Base-by-base conservation (phyloP, 2,329 filamentous ascomycete species). In the Canariomyces notabilis region DNA sequence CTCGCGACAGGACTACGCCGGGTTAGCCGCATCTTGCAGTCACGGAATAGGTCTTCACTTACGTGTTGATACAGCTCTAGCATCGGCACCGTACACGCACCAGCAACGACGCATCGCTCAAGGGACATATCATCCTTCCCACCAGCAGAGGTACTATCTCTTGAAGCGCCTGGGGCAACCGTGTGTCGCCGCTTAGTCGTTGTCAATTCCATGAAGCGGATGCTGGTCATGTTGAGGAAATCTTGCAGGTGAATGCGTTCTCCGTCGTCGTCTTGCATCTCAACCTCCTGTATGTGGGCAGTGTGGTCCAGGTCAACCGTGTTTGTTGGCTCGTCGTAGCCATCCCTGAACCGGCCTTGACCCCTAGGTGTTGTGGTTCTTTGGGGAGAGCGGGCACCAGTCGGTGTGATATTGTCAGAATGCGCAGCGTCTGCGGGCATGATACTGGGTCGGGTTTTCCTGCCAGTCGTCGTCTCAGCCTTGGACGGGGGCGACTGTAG, bases 131-230 rank as follows among this genome's bases (percentile, higher is more conserved):
- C 74, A 21, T 80, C 76, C 49, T 72, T 67, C 6, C 59, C 67
- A 31, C 67, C 68, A 5, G 62, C 58, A 5, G 66, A 56, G 6
- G 66, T 60, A 18, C 69, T 69, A 35, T 75, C 69, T 41, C 68
- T 70, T 16, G 72, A 61, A 11, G 65, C 59, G 43, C 71, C 64
- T 12, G 82, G 82, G 2, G 79, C 85, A 37, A 85, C 82, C 0
- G 91, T 97, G 58, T 94, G 86, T 45, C 93, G 79, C 55, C 91
- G 77, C 64, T 97, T 97, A 1, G 90, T 96, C 0, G 91, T 95
- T n/a, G 85, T 95, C 40, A 98, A 74, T 63, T 98, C 93, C 87
- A 98, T 96, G 69, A 98, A 98, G 44, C 90, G 87, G 59, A 98
- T 95, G 49, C 88, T 94, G 2, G 91, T 96, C 81, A 95, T 83